Percentiles rank a stretch among this genome's conserved stretches.
Evolutionary conservation across 352 stramenopile genomes (phyloP).

Genomic region (Thraustochytrium striatum): DNA sequence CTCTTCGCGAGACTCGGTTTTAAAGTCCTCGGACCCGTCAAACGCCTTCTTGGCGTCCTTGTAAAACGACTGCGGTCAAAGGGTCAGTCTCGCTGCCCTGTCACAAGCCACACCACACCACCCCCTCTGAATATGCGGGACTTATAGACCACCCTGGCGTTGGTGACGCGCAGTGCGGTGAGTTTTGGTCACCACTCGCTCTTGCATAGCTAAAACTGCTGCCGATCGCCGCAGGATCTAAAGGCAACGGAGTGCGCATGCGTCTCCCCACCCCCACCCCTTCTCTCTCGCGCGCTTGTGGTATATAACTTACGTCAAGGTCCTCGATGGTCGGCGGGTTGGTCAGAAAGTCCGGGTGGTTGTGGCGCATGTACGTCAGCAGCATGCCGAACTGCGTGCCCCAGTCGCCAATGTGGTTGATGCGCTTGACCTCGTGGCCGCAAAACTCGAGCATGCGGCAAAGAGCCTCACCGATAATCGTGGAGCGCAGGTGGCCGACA

Average conservation of each 20-base stretch:
- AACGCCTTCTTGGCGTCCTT: conserved; percentile 91
- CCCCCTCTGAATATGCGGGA: no score
- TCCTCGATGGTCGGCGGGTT: conserved; percentile 92
- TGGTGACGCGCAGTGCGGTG: no score
- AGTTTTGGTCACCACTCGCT: no score
- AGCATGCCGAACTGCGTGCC: conserved; percentile 99
- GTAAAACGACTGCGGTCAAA: conserved; percentile 70
- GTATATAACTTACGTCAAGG: conserved; percentile 68
- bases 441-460: conserved; percentile 79
- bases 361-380: conserved; percentile 97
- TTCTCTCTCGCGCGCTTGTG: background rate
- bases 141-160: no score
- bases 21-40: conserved; percentile 91
- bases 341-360: conserved; percentile 85
- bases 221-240: background rate
- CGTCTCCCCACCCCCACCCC: background rate
- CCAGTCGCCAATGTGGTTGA: conserved; percentile 92
- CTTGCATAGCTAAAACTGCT: conserved; percentile 13
- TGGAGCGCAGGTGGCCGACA: conserved; percentile 83
- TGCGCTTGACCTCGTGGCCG: conserved; percentile 68
- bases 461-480: conserved; percentile 85
- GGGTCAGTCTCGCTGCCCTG: no score
- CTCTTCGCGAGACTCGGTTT: conserved; percentile 89
- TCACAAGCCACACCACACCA: no score
- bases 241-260: conserved; percentile 18